A percentile compares a stretch with the other conserved stretches of the same genome.
Evolutionary conservation across 352 stramenopile species (phyloP).

Genomic region (Thalassiosira ordinaria): DNA sequence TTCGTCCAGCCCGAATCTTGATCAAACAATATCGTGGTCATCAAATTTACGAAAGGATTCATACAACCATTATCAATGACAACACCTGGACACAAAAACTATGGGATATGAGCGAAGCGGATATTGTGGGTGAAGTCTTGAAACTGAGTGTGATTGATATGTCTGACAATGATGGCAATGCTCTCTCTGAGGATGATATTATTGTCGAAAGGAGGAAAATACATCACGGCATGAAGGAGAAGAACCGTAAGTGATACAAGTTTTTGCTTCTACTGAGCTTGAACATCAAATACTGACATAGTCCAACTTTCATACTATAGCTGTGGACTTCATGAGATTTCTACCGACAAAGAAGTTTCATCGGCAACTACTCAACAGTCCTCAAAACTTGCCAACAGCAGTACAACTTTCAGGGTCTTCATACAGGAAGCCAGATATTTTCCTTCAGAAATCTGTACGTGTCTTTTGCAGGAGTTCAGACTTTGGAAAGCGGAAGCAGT

Average conservation of each 20-base stretch:
- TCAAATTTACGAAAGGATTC: constrained; percentile 72
- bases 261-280: neutral
- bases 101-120: constrained; percentile 25
- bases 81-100: constrained; percentile 22
- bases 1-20: constrained; percentile 63
- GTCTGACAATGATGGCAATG: constrained; percentile 26
- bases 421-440: constrained; percentile 54
- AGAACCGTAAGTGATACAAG: constrained; percentile 59
- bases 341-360: constrained; percentile 53
- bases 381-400: constrained; percentile 63
- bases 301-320: neutral
- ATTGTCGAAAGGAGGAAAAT: constrained; percentile 70
- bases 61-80: constrained; percentile 12
- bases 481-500: constrained; percentile 20
- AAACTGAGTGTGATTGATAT: constrained; percentile 11
- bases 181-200: constrained; percentile 55
- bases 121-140: constrained; percentile 47
- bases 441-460: constrained; percentile 58
- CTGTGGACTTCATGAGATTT: constrained; percentile 72
- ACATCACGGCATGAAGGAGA: constrained; percentile 67
- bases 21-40: constrained; percentile 53
- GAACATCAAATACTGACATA: neutral
- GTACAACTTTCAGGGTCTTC: constrained; percentile 27
- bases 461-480: constrained; percentile 60
- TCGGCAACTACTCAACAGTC: constrained; percentile 30